These are phyloP conservation scores for Eutrema salsugineum DNA, from an alignment of 441 rosid genomes.

Conservation along the genomic window DNA sequence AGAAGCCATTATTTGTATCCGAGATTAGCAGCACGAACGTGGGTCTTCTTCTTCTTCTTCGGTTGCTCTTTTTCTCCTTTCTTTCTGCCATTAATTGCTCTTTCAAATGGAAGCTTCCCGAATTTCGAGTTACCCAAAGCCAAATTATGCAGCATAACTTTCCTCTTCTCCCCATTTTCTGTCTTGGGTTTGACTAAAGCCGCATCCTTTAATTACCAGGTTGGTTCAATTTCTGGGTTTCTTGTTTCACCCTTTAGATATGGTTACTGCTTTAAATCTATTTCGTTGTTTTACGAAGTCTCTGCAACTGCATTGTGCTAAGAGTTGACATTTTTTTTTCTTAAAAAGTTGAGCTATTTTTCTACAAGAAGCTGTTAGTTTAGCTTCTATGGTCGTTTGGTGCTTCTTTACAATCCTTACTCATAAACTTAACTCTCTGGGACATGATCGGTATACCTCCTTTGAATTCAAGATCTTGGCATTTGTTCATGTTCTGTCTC, in stretches of 20 bases:
- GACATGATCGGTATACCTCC: not conserved
- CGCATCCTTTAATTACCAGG: constrained; percentile 13
- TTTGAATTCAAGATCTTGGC: not conserved
- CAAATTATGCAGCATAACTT: not conserved
- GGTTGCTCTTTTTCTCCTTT: not conserved
- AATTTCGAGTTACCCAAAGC: not conserved
- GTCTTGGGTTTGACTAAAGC: constrained; percentile 22
- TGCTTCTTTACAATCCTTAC: not conserved
- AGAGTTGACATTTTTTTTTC: not conserved
- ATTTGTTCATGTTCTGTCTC: not conserved
- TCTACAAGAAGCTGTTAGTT: not conserved
- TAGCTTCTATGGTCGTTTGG: not conserved
- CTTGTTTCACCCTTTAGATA: not conserved
- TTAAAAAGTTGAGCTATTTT: not conserved
- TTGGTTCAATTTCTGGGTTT: not conserved
- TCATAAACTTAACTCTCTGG: not conserved
- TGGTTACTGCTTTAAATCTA: not conserved
- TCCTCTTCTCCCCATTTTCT: not conserved
- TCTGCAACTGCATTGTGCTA: not conserved
- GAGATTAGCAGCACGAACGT: constrained; percentile 27
- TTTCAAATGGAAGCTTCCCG: constrained; percentile 2
- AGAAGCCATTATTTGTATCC: constrained; percentile 17
- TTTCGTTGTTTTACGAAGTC: not conserved
- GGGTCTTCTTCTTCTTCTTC: constrained; percentile 23
- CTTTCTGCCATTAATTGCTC: not conserved